Percentiles rank a stretch among this genome's conserved stretches.
Evolutionary conservation across 345 rosid genomes (phyloP).

Genomic region (Triadica sebifera): DNA sequence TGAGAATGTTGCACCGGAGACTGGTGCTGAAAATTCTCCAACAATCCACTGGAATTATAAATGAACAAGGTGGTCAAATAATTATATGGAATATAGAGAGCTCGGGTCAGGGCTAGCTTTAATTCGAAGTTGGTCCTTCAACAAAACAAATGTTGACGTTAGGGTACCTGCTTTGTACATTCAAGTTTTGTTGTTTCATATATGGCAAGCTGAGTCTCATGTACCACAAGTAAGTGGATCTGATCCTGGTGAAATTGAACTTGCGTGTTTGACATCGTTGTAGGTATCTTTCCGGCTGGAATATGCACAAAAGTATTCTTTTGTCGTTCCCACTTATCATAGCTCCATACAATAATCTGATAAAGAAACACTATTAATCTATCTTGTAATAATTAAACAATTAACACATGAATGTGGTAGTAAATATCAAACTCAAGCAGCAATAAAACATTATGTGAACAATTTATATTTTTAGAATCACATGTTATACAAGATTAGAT

Average conservation of each 20-base stretch:
- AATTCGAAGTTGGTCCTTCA: neutral
- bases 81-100: neutral
- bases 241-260: constrained; percentile 77
- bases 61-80: neutral
- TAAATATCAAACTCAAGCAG: neutral
- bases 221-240: constrained; percentile 55
- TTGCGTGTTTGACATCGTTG: constrained; percentile 49
- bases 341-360: constrained; percentile 68
- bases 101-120: neutral
- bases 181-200: constrained; percentile 76
- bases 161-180: constrained; percentile 53
- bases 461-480: neutral
- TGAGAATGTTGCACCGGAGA: constrained; percentile 56
- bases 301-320: constrained; percentile 49
- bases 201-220: constrained; percentile 72
- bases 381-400: neutral
- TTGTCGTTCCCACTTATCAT: constrained; percentile 73
- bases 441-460: neutral
- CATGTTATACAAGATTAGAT: neutral
- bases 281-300: constrained; percentile 56
- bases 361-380: neutral
- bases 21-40: constrained; percentile 46
- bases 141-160: neutral
- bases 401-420: neutral
- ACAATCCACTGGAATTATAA: constrained; percentile 52